Evolutionary conservation across 1,284 basidiomycete species (phyloP).

Genomic region (Wallemia mellicola): DNA sequence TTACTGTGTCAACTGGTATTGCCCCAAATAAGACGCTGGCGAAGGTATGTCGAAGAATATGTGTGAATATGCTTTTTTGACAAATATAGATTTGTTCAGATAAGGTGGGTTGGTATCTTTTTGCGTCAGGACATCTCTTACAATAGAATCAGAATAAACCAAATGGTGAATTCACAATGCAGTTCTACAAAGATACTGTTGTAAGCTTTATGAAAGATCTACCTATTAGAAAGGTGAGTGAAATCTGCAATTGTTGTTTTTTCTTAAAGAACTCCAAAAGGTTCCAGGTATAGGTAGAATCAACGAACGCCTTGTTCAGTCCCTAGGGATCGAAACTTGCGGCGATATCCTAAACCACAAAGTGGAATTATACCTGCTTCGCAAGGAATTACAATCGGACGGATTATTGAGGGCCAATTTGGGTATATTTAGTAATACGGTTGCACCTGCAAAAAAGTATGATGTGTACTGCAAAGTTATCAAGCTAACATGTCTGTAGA

Average conservation of each 20-base stretch:
- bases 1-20: constrained; percentile 62
- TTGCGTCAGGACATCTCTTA: not conserved
- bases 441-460: constrained; percentile 27
- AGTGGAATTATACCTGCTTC: constrained; percentile 40
- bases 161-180: constrained; percentile 56
- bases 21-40: constrained; percentile 13
- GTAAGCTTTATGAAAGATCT: constrained; percentile 40
- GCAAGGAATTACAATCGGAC: constrained; percentile 47
- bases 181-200: constrained; percentile 33
- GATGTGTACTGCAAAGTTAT: not conserved
- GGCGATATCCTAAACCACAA: constrained; percentile 53
- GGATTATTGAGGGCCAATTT: constrained; percentile 46
- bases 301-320: constrained; percentile 52
- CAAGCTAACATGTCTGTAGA: constrained; percentile 12
- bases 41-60: not conserved
- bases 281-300: constrained; percentile 67
- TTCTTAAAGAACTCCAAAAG: constrained; percentile 8
- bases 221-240: constrained; percentile 30
- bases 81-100: constrained; percentile 70
- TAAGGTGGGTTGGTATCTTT: constrained; percentile 16
- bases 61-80: not conserved
- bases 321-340: constrained; percentile 62
- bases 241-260: no score
- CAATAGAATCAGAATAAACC: constrained; percentile 43
- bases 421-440: constrained; percentile 52